Evolutionary conservation across 2,329 filamentous ascomycete genomes (phyloP).

Genomic region (Alternaria sp.): DNA sequence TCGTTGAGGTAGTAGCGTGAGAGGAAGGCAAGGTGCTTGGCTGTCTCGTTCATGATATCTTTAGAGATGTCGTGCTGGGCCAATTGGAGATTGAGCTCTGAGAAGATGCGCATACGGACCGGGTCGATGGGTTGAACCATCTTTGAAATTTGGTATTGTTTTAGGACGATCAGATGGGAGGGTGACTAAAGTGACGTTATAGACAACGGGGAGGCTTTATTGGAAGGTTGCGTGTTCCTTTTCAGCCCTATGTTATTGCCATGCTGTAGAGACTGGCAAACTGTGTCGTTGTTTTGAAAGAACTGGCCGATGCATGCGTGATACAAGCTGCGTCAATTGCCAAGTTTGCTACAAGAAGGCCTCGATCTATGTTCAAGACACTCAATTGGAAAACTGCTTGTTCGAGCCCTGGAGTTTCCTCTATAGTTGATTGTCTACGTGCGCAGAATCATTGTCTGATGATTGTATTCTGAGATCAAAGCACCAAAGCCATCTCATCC

Average conservation of each 20-base stretch:
- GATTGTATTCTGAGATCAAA: constrained; percentile 21
- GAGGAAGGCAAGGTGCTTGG: constrained; percentile 5
- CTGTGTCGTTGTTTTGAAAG: not conserved
- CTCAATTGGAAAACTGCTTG: not conserved
- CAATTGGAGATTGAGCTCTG: constrained; percentile 1
- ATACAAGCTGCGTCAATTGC: not conserved
- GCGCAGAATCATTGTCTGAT: not conserved
- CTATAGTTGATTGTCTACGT: too few species aligned
- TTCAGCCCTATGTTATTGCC: not conserved
- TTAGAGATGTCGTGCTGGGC: not conserved
- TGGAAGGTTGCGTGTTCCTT: not conserved
- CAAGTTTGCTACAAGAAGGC: not conserved
- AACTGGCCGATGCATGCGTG: not conserved
- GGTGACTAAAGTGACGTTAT: not conserved
- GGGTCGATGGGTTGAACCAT: constrained; percentile 1
- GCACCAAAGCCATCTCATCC: constrained; percentile 42
- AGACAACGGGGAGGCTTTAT: not conserved
- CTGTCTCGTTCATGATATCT: not conserved
- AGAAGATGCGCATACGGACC: constrained; percentile 8
- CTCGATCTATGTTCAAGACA: not conserved
- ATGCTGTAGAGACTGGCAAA: not conserved
- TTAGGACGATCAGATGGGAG: not conserved
- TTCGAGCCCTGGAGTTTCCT: not conserved
- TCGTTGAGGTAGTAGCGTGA: constrained; percentile 2
- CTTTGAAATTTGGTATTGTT: not conserved